These are phyloP conservation scores for Penicillium italicum DNA, from an alignment of 2,329 filamentous ascomycete species.

Conservation along the genomic window DNA sequence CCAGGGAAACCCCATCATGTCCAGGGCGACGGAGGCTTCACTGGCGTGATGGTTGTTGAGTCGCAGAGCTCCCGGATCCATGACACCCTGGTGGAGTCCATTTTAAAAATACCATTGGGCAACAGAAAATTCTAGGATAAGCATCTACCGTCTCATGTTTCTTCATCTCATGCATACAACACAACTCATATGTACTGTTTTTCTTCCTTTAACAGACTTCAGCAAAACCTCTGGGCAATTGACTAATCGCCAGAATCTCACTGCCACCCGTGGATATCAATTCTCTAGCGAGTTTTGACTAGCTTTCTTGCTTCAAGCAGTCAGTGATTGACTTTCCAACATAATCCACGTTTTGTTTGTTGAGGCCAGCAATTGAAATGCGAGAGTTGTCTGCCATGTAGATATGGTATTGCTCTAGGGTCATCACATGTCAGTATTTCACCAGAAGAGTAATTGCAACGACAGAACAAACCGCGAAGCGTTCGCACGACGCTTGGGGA, in stretches of 20 bases:
- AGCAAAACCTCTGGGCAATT: not conserved
- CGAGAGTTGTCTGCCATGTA: conserved; percentile 74
- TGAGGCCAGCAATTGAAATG: conserved; percentile 92
- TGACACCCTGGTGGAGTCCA: too few species aligned
- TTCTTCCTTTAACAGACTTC: not conserved
- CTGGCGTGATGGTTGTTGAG: too few species aligned
- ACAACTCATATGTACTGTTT: not conserved
- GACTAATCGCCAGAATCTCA: not conserved
- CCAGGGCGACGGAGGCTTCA: too few species aligned
- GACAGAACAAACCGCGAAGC: conserved; percentile 27
- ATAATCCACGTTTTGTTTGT: conserved; percentile 48
- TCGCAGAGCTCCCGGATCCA: too few species aligned
- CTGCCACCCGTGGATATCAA: not conserved
- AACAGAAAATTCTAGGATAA: not conserved
- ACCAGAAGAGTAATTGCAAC: not conserved
- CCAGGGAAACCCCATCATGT: not conserved
- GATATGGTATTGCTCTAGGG: conserved; percentile 41
- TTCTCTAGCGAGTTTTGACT: not conserved
- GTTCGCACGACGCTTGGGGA: conserved; percentile 42
- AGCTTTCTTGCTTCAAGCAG: conserved; percentile 4
- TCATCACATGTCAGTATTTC: conserved; percentile 1
- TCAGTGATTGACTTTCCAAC: conserved; percentile 27
- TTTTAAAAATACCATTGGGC: too few species aligned
- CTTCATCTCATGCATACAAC: not conserved
- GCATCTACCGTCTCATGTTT: not conserved